Base-by-base conservation (phyloP, 805 yeast genomes). In the Clavispora santaluciae region DNA sequence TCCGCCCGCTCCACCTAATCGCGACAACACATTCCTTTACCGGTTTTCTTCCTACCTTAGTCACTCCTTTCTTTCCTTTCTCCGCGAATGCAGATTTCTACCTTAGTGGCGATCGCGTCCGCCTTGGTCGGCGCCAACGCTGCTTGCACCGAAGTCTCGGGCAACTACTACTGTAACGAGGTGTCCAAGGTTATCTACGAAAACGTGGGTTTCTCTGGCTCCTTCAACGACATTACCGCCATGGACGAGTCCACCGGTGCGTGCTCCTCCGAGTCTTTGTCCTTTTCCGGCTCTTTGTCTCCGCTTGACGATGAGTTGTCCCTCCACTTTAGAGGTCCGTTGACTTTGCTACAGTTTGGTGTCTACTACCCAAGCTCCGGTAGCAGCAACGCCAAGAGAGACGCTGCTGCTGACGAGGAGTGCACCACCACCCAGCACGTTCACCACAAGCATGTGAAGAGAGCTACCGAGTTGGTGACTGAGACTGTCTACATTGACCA, bases 251-350 rank as follows among this genome's bases (percentile, higher is more conserved):
- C 65, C 44, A 55, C 82, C 10, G 89, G 97, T 61, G 42, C 70
- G 25, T 90, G 97, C 72, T 56, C 83, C n/a, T 81, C 79, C 48
- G 54, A 68, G 38, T 42, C 79, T 17, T 50, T 55, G 29, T 57
- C 81, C 7, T 84, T 88, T 72, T 71, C 81, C 12, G 96, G 96
- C 41, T 55, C 77, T 43, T 64, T 86, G 63, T 66, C 90, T 41
- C 96, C 96, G 29, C 72, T 88, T 48, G 83, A 86, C 63, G 93
- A 87, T 71, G 95, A 88, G 64, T 68, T 88, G 46, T 81, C 95
- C 25, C 81, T 88, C 44, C 95, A 88, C 64, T 84, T 87, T 73
- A 83, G 96, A 73, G 96, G 96, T 55, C 96, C 96, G 26, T 58
- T 88, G 53, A 74, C 78, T 60, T 78, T 88, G 60, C 68, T 72